Conservation (phyloP, 768 basidiomycete species). For the Guyanaporus albipodus region DNA sequence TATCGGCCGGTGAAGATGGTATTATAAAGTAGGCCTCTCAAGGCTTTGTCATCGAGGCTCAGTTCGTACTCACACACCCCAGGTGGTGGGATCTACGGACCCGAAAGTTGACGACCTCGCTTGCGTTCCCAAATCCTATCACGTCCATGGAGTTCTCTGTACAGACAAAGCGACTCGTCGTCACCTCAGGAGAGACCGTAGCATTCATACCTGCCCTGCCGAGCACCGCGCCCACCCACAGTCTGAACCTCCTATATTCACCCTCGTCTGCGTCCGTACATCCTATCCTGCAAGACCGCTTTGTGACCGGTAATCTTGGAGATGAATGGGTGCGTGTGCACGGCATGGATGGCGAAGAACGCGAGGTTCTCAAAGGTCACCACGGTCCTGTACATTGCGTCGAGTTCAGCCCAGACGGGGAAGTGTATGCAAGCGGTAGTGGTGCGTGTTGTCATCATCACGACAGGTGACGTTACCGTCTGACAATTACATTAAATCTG, state of each 20-base stretch:
- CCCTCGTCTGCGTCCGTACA: constrained; percentile 96
- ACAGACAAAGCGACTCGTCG: constrained; percentile 76
- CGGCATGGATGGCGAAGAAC: constrained; percentile 84
- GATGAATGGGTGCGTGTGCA: constrained; percentile 99
- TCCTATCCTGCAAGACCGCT: constrained; percentile 81
- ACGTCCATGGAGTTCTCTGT: constrained; percentile 92
- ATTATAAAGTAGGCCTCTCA: constrained; percentile 64
- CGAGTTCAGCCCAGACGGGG: constrained; percentile 93
- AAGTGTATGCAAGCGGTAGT: constrained; percentile 95
- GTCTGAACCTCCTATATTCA: constrained; percentile 74
- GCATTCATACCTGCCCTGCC: constrained; percentile 82
- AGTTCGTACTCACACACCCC: constrained; percentile 14
- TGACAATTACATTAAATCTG: constrained; percentile 11
- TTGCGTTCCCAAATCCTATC: constrained; percentile 75
- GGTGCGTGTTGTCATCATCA: constrained; percentile 51
- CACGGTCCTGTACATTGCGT: constrained; percentile 97
- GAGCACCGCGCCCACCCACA: constrained; percentile 62
- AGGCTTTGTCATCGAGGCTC: background rate
- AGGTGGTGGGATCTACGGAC: constrained; percentile 98
- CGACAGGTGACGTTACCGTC: constrained; percentile 2
- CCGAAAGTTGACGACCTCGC: constrained; percentile 60
- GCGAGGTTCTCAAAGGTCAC: constrained; percentile 91
- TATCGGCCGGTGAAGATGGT: constrained; percentile 91
- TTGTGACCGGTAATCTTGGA: constrained; percentile 82
- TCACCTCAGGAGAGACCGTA: constrained; percentile 90